Percentiles rank a stretch among this genome's conserved stretches.
Evolutionary conservation across 1,284 basidiomycete genomes (phyloP).

Genomic region (Laetiporus sulphureus): DNA sequence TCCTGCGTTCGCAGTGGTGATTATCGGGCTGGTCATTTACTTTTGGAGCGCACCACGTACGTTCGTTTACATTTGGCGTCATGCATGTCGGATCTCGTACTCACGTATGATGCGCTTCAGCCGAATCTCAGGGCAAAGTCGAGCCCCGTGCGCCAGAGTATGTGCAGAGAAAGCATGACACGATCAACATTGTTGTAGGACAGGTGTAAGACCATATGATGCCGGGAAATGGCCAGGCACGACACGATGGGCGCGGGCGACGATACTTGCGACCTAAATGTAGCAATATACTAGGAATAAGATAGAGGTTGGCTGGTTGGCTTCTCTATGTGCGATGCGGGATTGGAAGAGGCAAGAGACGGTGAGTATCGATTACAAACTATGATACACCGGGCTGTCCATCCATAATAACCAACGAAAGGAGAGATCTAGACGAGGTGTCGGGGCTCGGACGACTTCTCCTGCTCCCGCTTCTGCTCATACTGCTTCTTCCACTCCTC

Average conservation of each 20-base stretch:
- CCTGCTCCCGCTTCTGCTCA: constrained; percentile 12
- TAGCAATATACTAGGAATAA: too few species aligned
- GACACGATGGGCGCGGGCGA: too few species aligned
- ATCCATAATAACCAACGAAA: too few species aligned
- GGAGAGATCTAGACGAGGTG: constrained; percentile 13
- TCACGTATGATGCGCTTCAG: constrained; percentile 28
- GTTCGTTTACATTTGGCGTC: constrained; percentile 22
- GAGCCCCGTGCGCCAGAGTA: constrained; percentile 59
- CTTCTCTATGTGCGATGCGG: too few species aligned
- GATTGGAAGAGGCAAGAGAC: too few species aligned
- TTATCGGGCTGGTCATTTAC: constrained; percentile 70
- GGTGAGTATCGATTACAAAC: too few species aligned
- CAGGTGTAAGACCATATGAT: too few species aligned
- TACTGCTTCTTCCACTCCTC: constrained; percentile 25
- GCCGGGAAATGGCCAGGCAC: too few species aligned
- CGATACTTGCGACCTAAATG: too few species aligned
- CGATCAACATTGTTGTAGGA: constrained; percentile 15
- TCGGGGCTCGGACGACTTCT: constrained; percentile 9
- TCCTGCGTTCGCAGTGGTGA: constrained; percentile 59
- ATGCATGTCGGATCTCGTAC: constrained; percentile 2
- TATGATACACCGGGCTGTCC: too few species aligned
- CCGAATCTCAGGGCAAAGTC: constrained; percentile 69
- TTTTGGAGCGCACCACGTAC: constrained; percentile 78
- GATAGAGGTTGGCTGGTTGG: too few species aligned
- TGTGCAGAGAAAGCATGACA: constrained; percentile 31